Evolutionary conservation across 1,139 yeast species (phyloP), one percentile per base, ranked within the genome.

Genomic region (Nakaseomyces sp.): DNA sequence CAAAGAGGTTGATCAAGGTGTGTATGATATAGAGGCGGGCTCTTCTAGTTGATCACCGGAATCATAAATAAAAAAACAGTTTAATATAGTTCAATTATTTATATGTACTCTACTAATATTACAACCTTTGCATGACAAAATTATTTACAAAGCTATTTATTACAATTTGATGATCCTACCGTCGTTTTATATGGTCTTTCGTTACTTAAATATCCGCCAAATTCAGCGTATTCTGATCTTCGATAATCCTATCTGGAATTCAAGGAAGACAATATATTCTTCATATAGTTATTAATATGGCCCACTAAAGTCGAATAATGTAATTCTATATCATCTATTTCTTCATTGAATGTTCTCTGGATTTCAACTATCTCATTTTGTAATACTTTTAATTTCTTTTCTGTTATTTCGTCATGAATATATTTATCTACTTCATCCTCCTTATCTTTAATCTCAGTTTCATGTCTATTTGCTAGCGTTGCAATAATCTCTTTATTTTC

Each of bases 241-340:
- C 12, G 17, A 13, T 6, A 5, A 13, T 5, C 18, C 32, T 32
- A 32, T n/a, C 36, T 32, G 4, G 20, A 12, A 30, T 39, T 29
- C 45, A 54, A 50, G 31, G 46, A 49, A 29, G 45, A 47, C 24
- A 58, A 44, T 51, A 60, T 51, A 22, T 42, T 45, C 44, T 50
- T 50, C 59, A 61, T 57, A 43, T 60, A 60, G 29, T 50, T 50
- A 43, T 55, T 56, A 18, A 61, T 53, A 43, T 56, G 60, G 26
- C 51, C 50, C 1, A 55, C 53, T 32, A 61, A 45, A 17, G 53
- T 43, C 2, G 60, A 47, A 43, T 58, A 58, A 41, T 60, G 61
- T 13, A 48, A 35, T 36, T 61, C 64, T 7, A 60, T 49, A 13
- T 50, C 52, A 37, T 53, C 51, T 16, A 51, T 48, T 44, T 60